phyloP scores from a whole-genome alignment of 2,329 filamentous ascomycete genomes.

The Knufia fluminis region DNA sequence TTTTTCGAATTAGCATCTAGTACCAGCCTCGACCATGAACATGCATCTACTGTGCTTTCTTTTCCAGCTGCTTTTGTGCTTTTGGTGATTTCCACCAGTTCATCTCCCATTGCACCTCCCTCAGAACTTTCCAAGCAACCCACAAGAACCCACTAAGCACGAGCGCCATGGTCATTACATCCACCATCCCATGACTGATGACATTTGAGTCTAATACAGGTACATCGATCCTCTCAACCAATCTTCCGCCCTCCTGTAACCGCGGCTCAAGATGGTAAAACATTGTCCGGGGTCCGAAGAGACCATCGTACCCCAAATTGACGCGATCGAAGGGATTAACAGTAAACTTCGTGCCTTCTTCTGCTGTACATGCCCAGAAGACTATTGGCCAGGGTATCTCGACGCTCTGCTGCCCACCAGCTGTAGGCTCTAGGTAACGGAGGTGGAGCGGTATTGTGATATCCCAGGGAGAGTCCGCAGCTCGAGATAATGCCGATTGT shows the following conservation, averaged over 20 bases:
- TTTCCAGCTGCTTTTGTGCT: constrained; percentile 11
- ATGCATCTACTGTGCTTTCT: constrained; percentile 8
- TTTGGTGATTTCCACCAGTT: constrained; percentile 10
- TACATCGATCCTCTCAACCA: constrained; percentile 51
- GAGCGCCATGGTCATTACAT: constrained; percentile 48
- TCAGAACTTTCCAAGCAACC: constrained; percentile 53
- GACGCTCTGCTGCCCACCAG: constrained; percentile 31
- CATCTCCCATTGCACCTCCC: constrained; percentile 25
- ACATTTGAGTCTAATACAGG: constrained; percentile 55
- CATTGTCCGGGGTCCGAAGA: constrained; percentile 67
- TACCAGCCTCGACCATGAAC: too few species aligned
- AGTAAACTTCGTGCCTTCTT: constrained; percentile 51
- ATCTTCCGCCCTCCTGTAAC: constrained; percentile 25
- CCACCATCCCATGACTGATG: constrained; percentile 40
- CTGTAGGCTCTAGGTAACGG: constrained; percentile 62
- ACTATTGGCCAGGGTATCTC: constrained; percentile 71
- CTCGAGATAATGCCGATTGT: constrained; percentile 13
- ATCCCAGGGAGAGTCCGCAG: constrained; percentile 24
- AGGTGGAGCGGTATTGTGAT: constrained; percentile 67
- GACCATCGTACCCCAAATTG: constrained; percentile 75
- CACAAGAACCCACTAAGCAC: constrained; percentile 60
- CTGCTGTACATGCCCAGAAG: constrained; percentile 78
- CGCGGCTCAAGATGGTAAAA: constrained; percentile 68
- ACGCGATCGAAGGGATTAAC: constrained; percentile 75
- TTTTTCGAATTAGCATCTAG: too few species aligned